Evolutionary conservation across 2,329 filamentous ascomycete genomes (phyloP), one percentile per base, ranked within the genome.

Genomic region (Trichocomaceae sp.): DNA sequence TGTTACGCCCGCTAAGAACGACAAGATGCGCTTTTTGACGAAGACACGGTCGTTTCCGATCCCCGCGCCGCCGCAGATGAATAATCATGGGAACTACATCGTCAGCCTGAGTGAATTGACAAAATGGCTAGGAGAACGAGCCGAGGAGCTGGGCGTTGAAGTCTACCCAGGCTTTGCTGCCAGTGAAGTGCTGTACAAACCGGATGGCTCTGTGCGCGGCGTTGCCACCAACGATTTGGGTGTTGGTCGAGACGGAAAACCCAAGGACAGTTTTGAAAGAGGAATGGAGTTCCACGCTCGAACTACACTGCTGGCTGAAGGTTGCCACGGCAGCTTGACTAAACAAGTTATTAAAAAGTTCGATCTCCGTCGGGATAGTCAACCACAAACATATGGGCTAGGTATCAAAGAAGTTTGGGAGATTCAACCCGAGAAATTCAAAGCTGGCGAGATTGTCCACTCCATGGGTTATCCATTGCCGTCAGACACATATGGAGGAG

Each of bases 401-500:
- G 93, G 93, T 26, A 75, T 97, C 63, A 99, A 99, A 74, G 93
- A 99, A 72, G 88, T 99, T 0, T 99, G 93, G 93, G 93, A 99
- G 72, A 81, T 99, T 31, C 83, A 90, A 64, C 90, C 93, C 0
- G 90, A 88, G 64, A 97, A 95, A 73, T 97, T 96, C 74, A 80
- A 86, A 58, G 87, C 87, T 66, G 93, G 93, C 52, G 78, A 92
- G 62, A 83, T 97, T 46, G 83, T 85, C 3, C 93, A 99, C 75
- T 88, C 90, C 4, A 83, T 99, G 85, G 93, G 93, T 19, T 97
- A 95, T 66, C 93, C 93, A 19, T 75, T 99, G 45, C 83, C 90
- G 15, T 83, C 80, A 63, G 87, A 97, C 68, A 93, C 91, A 8
- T 99, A 99, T 69, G 93, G 93, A 62, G 93, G 93, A 61, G 90